These are phyloP conservation scores for Nicotiana paniculata DNA, from an alignment of 257 asterid species.

Conservation along the genomic window DNA sequence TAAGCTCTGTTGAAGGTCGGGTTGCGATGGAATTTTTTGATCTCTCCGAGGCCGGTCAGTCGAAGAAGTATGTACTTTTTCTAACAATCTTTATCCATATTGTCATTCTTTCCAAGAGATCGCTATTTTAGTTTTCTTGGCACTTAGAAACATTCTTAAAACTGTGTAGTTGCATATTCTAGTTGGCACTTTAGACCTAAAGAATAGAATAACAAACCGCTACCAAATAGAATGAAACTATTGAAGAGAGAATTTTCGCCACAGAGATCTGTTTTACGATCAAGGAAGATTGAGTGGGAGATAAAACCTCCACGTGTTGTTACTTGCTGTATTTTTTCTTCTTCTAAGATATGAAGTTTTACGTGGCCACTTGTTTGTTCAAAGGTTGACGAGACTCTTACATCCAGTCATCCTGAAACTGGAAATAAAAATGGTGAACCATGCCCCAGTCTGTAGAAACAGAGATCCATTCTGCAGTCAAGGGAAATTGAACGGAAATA, in stretches of 20 bases:
- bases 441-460: too few relatives aligned
- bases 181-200: background rate
- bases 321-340: background rate
- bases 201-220: background rate
- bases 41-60: conserved; percentile 75
- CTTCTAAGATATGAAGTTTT: background rate
- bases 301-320: background rate
- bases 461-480: background rate
- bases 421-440: background rate
- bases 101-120: background rate
- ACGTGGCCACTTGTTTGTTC: background rate
- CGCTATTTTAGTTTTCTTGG: background rate
- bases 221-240: background rate
- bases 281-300: background rate
- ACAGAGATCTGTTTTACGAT: too few relatives aligned
- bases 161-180: background rate
- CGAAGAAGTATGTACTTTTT: conserved; percentile 53
- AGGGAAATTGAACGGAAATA: background rate
- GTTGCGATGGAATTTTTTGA: conserved; percentile 91
- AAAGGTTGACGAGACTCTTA: background rate
- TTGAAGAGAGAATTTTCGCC: too few relatives aligned
- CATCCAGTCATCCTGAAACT: background rate
- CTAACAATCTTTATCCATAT: background rate
- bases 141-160: background rate
- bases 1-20: conserved; percentile 89